Percentiles rank a stretch among this genome's conserved stretches.
phyloP scores from a whole-genome alignment of 768 basidiomycete species.

The Ramaria rubella region DNA sequence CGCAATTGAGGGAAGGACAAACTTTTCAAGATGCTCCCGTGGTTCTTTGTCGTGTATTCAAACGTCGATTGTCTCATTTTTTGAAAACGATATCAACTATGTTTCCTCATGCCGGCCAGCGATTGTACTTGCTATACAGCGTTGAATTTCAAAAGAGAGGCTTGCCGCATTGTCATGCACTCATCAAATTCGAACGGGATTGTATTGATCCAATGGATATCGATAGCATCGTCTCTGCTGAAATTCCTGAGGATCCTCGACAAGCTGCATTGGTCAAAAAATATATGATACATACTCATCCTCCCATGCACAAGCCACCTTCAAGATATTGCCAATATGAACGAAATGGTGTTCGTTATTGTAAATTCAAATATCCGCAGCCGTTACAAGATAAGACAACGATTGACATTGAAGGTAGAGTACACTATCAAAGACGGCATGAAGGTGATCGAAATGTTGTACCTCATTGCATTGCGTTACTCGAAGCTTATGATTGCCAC shows the following conservation, averaged over 20 bases:
- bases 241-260: constrained; percentile 24
- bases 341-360: constrained; percentile 15
- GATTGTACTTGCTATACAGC: constrained; percentile 29
- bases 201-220: constrained; percentile 23
- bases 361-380: constrained; percentile 20
- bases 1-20: constrained; percentile 29
- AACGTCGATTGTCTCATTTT: constrained; percentile 23
- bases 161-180: constrained; percentile 36
- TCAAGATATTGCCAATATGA: constrained; percentile 26
- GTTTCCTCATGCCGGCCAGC: constrained; percentile 27
- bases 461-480: constrained; percentile 21
- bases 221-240: constrained; percentile 29
- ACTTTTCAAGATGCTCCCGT: constrained; percentile 28
- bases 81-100: constrained; percentile 23
- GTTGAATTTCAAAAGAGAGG: constrained; percentile 39
- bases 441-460: constrained; percentile 26
- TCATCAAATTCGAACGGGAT: constrained; percentile 25
- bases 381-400: constrained; percentile 17
- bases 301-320: constrained; percentile 7
- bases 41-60: constrained; percentile 32
- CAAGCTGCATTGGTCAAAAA: too few species aligned
- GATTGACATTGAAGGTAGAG: constrained; percentile 24
- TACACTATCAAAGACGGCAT: constrained; percentile 22
- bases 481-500: constrained; percentile 28
- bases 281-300: constrained; percentile 33